Conservation (phyloP, 306 rosid genomes). For the Cucurbita pepo region DNA sequence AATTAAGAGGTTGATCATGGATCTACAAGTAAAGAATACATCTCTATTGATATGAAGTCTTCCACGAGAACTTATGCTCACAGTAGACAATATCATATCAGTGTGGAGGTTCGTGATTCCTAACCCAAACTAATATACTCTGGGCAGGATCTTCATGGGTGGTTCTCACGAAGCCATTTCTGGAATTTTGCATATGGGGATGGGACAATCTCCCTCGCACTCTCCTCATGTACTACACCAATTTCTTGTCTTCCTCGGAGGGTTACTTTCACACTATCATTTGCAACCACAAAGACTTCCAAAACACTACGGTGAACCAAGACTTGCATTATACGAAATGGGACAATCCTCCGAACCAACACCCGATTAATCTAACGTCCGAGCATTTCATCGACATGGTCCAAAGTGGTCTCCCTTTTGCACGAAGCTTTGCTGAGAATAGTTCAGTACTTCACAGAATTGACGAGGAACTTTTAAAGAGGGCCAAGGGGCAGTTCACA, state of each 20-base stretch:
- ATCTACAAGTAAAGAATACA: no score
- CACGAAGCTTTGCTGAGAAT: constrained; percentile 33
- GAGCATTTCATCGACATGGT: constrained; percentile 64
- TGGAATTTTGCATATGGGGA: constrained; percentile 68
- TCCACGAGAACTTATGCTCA: no score
- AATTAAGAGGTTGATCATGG: no score
- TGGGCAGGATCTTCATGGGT: constrained; percentile 62
- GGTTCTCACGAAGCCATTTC: constrained; percentile 54
- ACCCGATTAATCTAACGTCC: constrained; percentile 35
- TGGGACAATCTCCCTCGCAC: constrained; percentile 94
- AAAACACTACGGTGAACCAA: constrained; percentile 71
- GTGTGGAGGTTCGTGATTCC: no score
- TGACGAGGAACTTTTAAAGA: constrained; percentile 40
- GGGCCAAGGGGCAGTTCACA: constrained; percentile 35
- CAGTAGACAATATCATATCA: no score
- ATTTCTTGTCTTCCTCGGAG: constrained; percentile 59
- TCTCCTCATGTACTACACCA: constrained; percentile 78
- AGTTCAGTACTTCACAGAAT: constrained; percentile 60
- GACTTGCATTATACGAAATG: constrained; percentile 57
- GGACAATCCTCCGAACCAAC: constrained; percentile 62
- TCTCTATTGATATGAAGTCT: no score
- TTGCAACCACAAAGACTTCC: constrained; percentile 87
- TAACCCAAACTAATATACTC: neutral
- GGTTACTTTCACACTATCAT: constrained; percentile 82
- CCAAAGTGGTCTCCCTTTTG: constrained; percentile 60